phyloP scores from a whole-genome alignment of 169 alveolate genomes.

The Cryptosporidium xiaoi region DNA sequence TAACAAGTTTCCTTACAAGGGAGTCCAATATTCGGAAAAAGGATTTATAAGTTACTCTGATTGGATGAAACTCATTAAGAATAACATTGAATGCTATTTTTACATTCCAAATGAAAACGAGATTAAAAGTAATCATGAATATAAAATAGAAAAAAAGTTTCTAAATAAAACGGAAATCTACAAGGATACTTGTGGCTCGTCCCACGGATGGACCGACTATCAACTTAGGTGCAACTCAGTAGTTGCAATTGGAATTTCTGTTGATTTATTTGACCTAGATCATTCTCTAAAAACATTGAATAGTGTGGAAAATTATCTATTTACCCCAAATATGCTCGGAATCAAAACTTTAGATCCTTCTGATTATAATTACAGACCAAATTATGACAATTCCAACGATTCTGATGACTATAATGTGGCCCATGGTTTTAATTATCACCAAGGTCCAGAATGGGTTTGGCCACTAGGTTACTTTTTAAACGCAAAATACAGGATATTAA shows the following conservation, averaged over 20 bases:
- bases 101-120: slow-evolving; percentile 83
- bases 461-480: slow-evolving; percentile 89
- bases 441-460: slow-evolving; percentile 98
- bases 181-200: slow-evolving; percentile 83
- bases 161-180: slow-evolving; percentile 83
- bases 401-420: slow-evolving; percentile 81
- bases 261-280: slow-evolving; percentile 86
- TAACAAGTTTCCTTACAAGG: slow-evolving; percentile 79
- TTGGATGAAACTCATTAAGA: slow-evolving; percentile 85
- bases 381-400: slow-evolving; percentile 88
- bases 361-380: slow-evolving; percentile 85
- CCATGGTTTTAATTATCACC: slow-evolving; percentile 90
- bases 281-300: slow-evolving; percentile 83
- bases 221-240: slow-evolving; percentile 89
- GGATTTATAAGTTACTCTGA: slow-evolving; percentile 77
- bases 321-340: slow-evolving; percentile 83
- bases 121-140: slow-evolving; percentile 66
- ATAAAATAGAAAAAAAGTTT: slow-evolving; percentile 67
- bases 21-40: slow-evolving; percentile 75
- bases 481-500: slow-evolving; percentile 79
- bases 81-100: slow-evolving; percentile 86
- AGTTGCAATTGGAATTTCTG: slow-evolving; percentile 91
- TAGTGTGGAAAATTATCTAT: slow-evolving; percentile 77
- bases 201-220: slow-evolving; percentile 84
- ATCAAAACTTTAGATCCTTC: slow-evolving; percentile 88